Conservation (phyloP, 2,329 filamentous ascomycete genomes). For the Ceratocystis eucalypticola region DNA sequence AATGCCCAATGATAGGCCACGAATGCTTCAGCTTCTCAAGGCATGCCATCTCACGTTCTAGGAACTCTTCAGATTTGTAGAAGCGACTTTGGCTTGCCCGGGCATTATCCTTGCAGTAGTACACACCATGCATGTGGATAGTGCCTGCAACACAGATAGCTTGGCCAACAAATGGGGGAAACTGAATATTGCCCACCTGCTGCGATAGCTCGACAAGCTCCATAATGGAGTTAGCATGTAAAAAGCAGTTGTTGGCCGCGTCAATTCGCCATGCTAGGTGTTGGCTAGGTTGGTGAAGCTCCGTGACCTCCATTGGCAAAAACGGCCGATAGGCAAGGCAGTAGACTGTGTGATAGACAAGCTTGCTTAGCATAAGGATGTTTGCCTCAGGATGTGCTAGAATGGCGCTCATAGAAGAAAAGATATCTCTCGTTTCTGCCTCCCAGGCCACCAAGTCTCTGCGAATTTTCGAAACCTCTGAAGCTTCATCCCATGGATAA, state of each 20-base stretch:
- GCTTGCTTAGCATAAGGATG: constrained; percentile 65
- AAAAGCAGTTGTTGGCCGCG: constrained; percentile 72
- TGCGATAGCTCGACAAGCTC: constrained; percentile 70
- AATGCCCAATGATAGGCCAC: constrained; percentile 69
- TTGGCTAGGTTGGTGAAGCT: constrained; percentile 65
- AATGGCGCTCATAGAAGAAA: constrained; percentile 58
- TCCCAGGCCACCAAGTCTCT: constrained; percentile 79
- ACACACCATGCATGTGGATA: constrained; percentile 73
- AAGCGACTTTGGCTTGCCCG: constrained; percentile 48
- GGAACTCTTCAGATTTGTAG: constrained; percentile 49
- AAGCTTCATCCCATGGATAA: constrained; percentile 80
- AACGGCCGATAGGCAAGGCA: constrained; percentile 80
- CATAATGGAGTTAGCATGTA: constrained; percentile 77
- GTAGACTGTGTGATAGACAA: constrained; percentile 76
- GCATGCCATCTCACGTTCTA: constrained; percentile 68
- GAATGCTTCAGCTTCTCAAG: constrained; percentile 58
- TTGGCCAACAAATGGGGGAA: constrained; percentile 77
- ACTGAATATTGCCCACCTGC: constrained; percentile 61
- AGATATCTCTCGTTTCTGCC: constrained; percentile 64
- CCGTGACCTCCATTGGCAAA: constrained; percentile 68
- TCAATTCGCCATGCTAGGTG: constrained; percentile 90
- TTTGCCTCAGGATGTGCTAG: constrained; percentile 70
- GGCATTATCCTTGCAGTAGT: constrained; percentile 48
- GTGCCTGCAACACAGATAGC: constrained; percentile 78
- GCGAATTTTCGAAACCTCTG: constrained; percentile 72